Evolutionary conservation across 495 filamentous ascomycete species (phyloP).

Genomic region (Parathielavia hyrcaniae): DNA sequence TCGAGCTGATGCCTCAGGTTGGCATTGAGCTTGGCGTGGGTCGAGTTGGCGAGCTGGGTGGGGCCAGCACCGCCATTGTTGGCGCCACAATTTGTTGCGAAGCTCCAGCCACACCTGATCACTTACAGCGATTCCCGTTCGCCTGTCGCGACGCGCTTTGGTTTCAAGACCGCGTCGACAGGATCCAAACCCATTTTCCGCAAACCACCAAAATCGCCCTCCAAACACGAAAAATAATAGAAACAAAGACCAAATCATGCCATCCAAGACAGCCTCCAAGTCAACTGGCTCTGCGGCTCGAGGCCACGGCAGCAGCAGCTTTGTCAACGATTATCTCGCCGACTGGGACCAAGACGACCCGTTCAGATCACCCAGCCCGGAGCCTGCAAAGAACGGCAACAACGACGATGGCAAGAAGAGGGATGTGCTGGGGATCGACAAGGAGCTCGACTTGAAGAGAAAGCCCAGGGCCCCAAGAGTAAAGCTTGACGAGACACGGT

Average conservation of each 20-base stretch:
- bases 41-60: background rate
- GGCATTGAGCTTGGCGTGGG: no score
- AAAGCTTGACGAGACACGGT: constrained; percentile 82
- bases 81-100: background rate
- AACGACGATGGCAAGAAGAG: constrained; percentile 32
- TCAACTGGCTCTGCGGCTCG: background rate
- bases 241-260: constrained; percentile 7
- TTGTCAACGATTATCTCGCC: constrained; percentile 26
- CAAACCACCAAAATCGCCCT: background rate
- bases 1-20: constrained; percentile 23
- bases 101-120: constrained; percentile 6
- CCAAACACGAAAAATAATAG: background rate
- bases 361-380: constrained; percentile 31
- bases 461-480: constrained; percentile 62
- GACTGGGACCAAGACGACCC: constrained; percentile 33
- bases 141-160: constrained; percentile 9
- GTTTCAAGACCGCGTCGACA: no score
- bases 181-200: background rate
- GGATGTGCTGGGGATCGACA: constrained; percentile 65
- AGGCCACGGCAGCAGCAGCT: constrained; percentile 13
- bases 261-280: constrained; percentile 15
- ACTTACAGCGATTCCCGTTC: background rate
- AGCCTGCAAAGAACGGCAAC: constrained; percentile 27
- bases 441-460: constrained; percentile 74
- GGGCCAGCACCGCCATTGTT: background rate